Conservation (phyloP, 257 asterid species). For the Primulina tabacum region DNA sequence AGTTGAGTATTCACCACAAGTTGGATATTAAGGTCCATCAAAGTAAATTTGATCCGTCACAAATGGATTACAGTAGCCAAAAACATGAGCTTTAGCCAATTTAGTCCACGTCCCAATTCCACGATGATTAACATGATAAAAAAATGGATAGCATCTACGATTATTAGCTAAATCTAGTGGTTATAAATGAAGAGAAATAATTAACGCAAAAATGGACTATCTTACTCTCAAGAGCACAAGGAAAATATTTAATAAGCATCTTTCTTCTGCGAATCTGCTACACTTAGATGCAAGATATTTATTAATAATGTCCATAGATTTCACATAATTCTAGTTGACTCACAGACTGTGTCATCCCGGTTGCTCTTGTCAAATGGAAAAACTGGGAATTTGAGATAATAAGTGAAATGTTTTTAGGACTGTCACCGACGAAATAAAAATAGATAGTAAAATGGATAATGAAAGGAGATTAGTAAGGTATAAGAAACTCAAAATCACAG, state of each 20-base stretch:
- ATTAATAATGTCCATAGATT: not conserved
- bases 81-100: not conserved
- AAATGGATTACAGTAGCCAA: slow-evolving; percentile 4
- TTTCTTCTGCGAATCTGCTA: not conserved
- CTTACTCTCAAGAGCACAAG: not conserved
- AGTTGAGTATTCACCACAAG: not conserved
- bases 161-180: not conserved
- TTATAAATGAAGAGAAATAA: not conserved
- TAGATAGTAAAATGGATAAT: not conserved
- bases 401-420: not conserved
- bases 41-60: slow-evolving; percentile 3
- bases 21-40: slow-evolving; percentile 19
- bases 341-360: not conserved
- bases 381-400: not conserved
- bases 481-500: not conserved
- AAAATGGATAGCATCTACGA: not conserved
- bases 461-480: not conserved
- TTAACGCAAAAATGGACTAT: too few species aligned
- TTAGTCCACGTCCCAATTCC: not conserved
- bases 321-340: not conserved
- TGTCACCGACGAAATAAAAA: not conserved
- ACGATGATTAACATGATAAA: not conserved
- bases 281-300: not conserved
- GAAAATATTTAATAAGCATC: too few species aligned
- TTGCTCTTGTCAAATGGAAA: not conserved